Evolutionary conservation across 2,329 filamentous ascomycete genomes (phyloP).

Genomic region (Colletotrichum sp.): DNA sequence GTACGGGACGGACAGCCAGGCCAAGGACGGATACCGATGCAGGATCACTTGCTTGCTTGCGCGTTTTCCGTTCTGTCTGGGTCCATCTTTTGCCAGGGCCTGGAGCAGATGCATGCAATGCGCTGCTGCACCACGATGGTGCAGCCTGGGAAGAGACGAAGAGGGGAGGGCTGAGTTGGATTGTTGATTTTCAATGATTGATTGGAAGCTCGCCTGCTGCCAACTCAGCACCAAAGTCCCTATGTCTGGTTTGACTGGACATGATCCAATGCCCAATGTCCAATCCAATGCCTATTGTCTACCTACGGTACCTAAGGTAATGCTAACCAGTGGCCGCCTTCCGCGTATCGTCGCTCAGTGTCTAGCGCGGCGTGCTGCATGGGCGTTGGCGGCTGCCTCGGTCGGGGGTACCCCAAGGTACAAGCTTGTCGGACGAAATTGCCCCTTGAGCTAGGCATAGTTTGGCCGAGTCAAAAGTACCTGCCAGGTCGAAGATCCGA

Average conservation of each 20-base stretch:
- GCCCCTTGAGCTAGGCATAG: neutral
- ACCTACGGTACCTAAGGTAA: neutral
- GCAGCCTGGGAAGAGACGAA: neutral
- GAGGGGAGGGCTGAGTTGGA: neutral
- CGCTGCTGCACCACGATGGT: neutral
- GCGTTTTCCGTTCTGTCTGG: slow-evolving; percentile 10
- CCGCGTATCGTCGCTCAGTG: neutral
- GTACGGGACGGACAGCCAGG: neutral
- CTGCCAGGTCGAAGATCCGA: slow-evolving; percentile 11
- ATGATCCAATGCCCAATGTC: neutral
- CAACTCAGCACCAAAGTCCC: neutral
- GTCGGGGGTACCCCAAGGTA: slow-evolving; percentile 3
- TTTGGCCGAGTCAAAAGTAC: slow-evolving; percentile 5
- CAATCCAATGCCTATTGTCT: too few species aligned
- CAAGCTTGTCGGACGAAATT: neutral
- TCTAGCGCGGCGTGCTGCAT: neutral
- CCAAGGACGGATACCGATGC: neutral
- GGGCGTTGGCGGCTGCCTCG: neutral
- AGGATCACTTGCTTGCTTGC: neutral
- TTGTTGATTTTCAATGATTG: neutral
- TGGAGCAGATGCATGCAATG: neutral
- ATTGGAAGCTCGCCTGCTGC: neutral
- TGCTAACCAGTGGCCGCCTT: neutral
- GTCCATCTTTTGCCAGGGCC: neutral
- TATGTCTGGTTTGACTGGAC: neutral